Conservation (phyloP, 805 yeast species). For the Komagataella populi region DNA sequence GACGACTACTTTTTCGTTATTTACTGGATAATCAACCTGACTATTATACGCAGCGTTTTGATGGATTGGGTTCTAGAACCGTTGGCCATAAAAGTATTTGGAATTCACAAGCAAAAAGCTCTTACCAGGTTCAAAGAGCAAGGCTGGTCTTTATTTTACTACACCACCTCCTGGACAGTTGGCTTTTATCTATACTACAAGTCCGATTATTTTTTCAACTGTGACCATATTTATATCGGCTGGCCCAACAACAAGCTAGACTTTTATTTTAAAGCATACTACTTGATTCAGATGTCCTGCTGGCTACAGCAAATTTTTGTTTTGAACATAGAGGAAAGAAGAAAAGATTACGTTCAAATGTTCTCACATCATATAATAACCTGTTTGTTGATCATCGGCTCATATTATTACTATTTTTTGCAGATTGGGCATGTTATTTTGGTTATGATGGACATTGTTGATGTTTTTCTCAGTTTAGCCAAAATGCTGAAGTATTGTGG, state of each 20-base stretch:
- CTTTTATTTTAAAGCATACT: conserved; percentile 46
- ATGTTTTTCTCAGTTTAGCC: conserved; percentile 56
- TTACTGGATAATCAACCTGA: conserved; percentile 39
- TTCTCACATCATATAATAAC: conserved; percentile 82
- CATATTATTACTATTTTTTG: conserved; percentile 60
- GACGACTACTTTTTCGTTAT: conserved; percentile 42
- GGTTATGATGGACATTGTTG: conserved; percentile 75
- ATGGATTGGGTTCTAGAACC: conserved; percentile 50
- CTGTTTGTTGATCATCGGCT: conserved; percentile 47
- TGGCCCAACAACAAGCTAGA: conserved; percentile 68
- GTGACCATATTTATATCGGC: conserved; percentile 42
- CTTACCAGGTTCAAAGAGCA: conserved; percentile 73
- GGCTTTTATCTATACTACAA: conserved; percentile 46
- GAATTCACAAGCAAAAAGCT: conserved; percentile 36
- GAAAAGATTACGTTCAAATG: conserved; percentile 84
- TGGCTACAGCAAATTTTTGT: conserved; percentile 78
- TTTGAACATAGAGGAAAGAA: conserved; percentile 59
- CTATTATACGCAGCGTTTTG: conserved; percentile 43
- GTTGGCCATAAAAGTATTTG: conserved; percentile 25
- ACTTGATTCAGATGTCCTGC: conserved; percentile 55
- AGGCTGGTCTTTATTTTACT: conserved; percentile 63
- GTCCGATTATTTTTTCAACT: conserved; percentile 46
- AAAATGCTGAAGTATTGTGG: conserved; percentile 70
- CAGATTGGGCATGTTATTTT: conserved; percentile 70
- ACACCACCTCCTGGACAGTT: conserved; percentile 33